Conservation (phyloP, 768 basidiomycete species). For the Boletus coccyginus region DNA sequence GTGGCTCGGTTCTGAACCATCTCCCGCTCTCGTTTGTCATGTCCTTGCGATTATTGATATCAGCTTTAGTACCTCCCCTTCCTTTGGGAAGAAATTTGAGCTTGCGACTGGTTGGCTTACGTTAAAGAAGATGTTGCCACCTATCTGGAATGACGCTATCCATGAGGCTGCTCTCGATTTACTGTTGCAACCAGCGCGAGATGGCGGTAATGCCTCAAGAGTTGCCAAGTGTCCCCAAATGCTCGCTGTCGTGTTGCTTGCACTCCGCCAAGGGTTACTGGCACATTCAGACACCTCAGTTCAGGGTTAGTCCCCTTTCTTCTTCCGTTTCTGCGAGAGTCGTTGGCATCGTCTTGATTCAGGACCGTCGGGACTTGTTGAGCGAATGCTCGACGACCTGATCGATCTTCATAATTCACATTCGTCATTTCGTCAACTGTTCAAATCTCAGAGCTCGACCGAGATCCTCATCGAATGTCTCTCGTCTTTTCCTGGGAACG, state of each 20-base stretch:
- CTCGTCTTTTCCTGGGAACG: conserved; percentile 38
- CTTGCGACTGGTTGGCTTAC: conserved; percentile 81
- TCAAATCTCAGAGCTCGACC: conserved; percentile 69
- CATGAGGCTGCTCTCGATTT: conserved; percentile 69
- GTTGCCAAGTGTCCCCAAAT: conserved; percentile 63
- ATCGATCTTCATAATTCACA: conserved; percentile 66
- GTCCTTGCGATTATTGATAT: conserved; percentile 59
- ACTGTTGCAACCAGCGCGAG: conserved; percentile 49
- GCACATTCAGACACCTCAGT: conserved; percentile 26
- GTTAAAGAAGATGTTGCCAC: conserved; percentile 64
- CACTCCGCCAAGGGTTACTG: conserved; percentile 57
- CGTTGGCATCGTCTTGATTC: neutral
- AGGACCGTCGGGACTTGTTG: conserved; percentile 24
- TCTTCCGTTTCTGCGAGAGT: neutral
- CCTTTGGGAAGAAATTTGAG: conserved; percentile 82
- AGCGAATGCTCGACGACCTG: conserved; percentile 57
- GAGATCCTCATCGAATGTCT: conserved; percentile 66
- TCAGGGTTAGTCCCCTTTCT: conserved; percentile 10
- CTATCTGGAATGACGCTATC: conserved; percentile 64
- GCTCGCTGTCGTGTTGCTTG: conserved; percentile 66
- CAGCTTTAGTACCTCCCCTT: conserved; percentile 50
- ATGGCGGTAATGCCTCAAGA: conserved; percentile 5
- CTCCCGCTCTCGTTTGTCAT: conserved; percentile 53
- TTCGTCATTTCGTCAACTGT: conserved; percentile 65
- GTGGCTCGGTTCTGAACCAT: conserved; percentile 75